Conservation (phyloP, 75 land plant species). For the Selaginella tamariscina region DNA sequence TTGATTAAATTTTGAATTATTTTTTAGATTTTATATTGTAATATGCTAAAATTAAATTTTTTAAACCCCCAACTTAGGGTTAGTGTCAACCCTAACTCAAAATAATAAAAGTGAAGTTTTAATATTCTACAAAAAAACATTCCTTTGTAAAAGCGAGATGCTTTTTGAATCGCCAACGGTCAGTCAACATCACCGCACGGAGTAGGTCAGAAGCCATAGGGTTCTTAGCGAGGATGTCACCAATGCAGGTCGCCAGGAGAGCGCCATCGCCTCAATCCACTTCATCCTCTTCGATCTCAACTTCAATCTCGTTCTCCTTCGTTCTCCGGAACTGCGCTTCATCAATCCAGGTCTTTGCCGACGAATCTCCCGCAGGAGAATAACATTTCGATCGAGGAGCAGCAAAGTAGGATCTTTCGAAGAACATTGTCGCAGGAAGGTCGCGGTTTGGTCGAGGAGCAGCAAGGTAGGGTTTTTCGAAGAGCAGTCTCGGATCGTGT, state of each 20-base stretch:
- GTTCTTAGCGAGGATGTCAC: not conserved
- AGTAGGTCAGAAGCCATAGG: not conserved
- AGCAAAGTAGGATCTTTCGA: not conserved
- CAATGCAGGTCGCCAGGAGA: not conserved
- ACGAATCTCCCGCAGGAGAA: not conserved
- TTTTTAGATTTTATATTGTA: no score
- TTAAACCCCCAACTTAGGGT: no score
- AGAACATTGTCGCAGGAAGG: not conserved
- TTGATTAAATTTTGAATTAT: no score
- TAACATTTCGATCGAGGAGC: not conserved
- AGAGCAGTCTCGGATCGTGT: not conserved
- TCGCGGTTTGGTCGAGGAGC: not conserved
- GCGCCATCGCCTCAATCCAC: not conserved
- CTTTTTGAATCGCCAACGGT: no score
- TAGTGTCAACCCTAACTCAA: no score
- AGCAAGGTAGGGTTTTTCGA: not conserved
- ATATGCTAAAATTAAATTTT: no score
- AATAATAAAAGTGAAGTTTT: no score
- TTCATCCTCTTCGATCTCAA: not conserved
- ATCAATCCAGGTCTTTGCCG: not conserved
- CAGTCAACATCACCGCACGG: no score
- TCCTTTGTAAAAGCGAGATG: no score
- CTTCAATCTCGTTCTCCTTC: not conserved
- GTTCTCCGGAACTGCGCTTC: not conserved
- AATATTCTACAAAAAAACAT: no score